Percentiles rank a stretch among this genome's conserved stretches.
phyloP scores from a whole-genome alignment of 2,329 filamentous ascomycete species.

The Ascochyta viciae-villosae region DNA sequence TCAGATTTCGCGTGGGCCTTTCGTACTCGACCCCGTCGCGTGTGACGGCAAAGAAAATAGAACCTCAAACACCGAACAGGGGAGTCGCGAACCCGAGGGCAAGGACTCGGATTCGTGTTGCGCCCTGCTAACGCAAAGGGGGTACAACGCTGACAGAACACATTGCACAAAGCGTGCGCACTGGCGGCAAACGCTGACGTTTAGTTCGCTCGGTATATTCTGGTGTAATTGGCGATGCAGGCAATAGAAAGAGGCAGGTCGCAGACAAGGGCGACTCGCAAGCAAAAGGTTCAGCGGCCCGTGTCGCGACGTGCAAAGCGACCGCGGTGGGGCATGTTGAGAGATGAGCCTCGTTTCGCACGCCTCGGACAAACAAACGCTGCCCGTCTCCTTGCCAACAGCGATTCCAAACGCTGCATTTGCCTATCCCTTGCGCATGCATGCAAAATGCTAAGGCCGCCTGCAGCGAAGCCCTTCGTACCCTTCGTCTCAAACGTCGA shows the following conservation, averaged over 20 bases:
- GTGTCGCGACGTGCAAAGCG: conserved; percentile 3
- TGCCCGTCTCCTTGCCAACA: conserved; percentile 2
- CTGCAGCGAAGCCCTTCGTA: conserved; percentile 6
- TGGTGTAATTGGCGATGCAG: conserved; percentile 4
- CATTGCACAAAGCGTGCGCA: conserved; percentile 9
- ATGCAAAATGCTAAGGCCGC: conserved; percentile 4
- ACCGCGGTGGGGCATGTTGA: conserved; percentile 10
- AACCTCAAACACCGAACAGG: conserved; percentile 3
- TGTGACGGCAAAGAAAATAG: conserved; percentile 2
- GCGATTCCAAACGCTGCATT: background rate
- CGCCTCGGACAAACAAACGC: background rate
- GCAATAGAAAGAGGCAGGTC: conserved; percentile 12
- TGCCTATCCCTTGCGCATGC: conserved; percentile 2
- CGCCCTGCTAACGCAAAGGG: conserved; percentile 11
- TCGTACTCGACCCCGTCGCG: background rate
- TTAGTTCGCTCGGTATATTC: conserved; percentile 8
- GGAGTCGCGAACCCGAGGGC: conserved; percentile 12
- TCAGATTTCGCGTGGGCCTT: conserved; percentile 10
- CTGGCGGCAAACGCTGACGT: conserved; percentile 6
- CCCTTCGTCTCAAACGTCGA: conserved; percentile 16
- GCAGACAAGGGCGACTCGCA: background rate
- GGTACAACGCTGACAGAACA: conserved; percentile 1
- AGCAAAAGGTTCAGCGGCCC: conserved; percentile 13
- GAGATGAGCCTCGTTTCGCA: conserved; percentile 13
- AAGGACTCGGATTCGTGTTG: conserved; percentile 18